These are phyloP conservation scores for Mariannaea elegans DNA, from an alignment of 2,329 filamentous ascomycete species.

Conservation along the genomic window DNA sequence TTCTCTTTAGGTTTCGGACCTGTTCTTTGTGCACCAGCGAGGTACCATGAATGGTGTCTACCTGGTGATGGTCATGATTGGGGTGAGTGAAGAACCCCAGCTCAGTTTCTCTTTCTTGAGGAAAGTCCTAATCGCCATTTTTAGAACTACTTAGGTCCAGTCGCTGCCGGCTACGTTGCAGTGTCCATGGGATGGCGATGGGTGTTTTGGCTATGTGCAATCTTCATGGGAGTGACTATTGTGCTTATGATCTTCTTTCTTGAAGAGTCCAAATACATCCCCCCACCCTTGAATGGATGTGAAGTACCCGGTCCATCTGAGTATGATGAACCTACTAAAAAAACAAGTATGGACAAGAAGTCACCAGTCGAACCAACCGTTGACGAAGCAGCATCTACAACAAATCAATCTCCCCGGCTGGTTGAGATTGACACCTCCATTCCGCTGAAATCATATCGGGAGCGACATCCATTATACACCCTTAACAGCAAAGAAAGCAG, in stretches of 20 bases:
- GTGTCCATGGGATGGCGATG: conserved; percentile 24
- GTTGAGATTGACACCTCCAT: conserved; percentile 8
- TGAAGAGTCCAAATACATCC: conserved; percentile 17
- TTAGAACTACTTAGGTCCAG: conserved; percentile 32
- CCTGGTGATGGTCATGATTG: conserved; percentile 27
- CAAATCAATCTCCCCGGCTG: background rate
- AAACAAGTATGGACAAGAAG: background rate
- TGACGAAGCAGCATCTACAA: background rate
- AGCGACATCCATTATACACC: conserved; percentile 11
- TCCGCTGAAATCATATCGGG: conserved; percentile 12
- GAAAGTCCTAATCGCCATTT: background rate
- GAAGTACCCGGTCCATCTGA: background rate
- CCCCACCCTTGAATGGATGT: background rate
- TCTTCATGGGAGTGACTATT: conserved; percentile 12
- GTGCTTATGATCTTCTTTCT: conserved; percentile 20
- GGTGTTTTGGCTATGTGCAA: conserved; percentile 17
- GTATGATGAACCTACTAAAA: background rate
- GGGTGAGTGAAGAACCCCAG: conserved; percentile 11
- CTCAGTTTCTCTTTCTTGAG: fast-evolving
- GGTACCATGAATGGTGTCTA: conserved; percentile 42
- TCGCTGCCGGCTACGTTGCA: conserved; percentile 22
- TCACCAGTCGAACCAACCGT: background rate
- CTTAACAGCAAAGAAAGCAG: conserved; percentile 7
- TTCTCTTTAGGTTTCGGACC: conserved; percentile 31
- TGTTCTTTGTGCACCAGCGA: conserved; percentile 44